Evolutionary conservation across 2,329 filamentous ascomycete genomes (phyloP).

Genomic region (Aspergillus vadensis): DNA sequence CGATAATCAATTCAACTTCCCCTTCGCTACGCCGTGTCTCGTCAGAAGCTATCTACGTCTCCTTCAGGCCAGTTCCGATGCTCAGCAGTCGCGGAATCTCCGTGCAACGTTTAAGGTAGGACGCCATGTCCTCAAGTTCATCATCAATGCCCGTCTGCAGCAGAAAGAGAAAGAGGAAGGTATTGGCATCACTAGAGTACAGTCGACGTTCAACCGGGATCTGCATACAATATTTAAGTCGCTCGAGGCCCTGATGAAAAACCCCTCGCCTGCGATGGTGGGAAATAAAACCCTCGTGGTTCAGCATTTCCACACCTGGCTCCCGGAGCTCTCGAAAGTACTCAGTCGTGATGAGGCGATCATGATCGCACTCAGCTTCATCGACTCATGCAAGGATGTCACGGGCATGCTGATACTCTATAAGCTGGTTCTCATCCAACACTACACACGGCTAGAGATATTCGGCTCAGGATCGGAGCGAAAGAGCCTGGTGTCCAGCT

Average conservation of each 20-base stretch:
- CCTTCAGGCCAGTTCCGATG: slow-evolving; percentile 78
- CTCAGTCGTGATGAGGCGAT: slow-evolving; percentile 82
- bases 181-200: slow-evolving; percentile 74
- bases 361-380: slow-evolving; percentile 87
- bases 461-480: slow-evolving; percentile 79
- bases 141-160: slow-evolving; percentile 82
- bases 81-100: slow-evolving; percentile 79
- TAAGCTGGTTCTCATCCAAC: slow-evolving; percentile 88
- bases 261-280: slow-evolving; percentile 78
- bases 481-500: slow-evolving; percentile 74
- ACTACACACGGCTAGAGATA: slow-evolving; percentile 79
- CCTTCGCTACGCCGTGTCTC: slow-evolving; percentile 84
- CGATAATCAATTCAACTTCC: slow-evolving; percentile 85
- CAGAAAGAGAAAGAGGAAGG: slow-evolving; percentile 86
- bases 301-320: slow-evolving; percentile 95
- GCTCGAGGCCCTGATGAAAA: slow-evolving; percentile 86
- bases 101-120: slow-evolving; percentile 94
- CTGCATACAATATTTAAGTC: slow-evolving; percentile 86
- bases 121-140: slow-evolving; percentile 89
- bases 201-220: slow-evolving; percentile 77
- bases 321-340: slow-evolving; percentile 82
- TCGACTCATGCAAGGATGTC: slow-evolving; percentile 84
- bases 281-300: slow-evolving; percentile 94
- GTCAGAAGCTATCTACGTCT: slow-evolving; percentile 84
- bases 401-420: slow-evolving; percentile 91